phyloP scores from a whole-genome alignment of 768 basidiomycete species.

The Hygrophoropsis aurantiaca region DNA sequence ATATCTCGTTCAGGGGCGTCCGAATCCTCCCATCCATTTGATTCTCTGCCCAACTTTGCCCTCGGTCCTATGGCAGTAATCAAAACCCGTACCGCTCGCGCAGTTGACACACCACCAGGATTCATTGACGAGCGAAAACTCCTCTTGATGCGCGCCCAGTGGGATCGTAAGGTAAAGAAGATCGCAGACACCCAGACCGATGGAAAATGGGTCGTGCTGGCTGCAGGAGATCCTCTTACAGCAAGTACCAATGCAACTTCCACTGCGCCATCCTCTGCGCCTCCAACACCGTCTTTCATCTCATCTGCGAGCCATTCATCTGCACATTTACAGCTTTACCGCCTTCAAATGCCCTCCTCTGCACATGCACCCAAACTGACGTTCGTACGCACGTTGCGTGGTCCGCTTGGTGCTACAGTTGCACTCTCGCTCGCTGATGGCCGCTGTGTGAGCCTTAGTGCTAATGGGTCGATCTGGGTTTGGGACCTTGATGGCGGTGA shows the following conservation, averaged over 20 bases:
- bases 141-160: conserved; percentile 66
- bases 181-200: conserved; percentile 81
- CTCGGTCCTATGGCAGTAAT: conserved; percentile 45
- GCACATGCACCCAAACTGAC: conserved; percentile 60
- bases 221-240: conserved; percentile 47
- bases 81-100: conserved; percentile 62
- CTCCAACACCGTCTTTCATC: conserved; percentile 17
- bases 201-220: conserved; percentile 83
- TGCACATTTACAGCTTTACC: conserved; percentile 70
- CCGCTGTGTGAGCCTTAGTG: conserved; percentile 73
- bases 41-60: conserved; percentile 5
- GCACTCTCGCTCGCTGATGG: conserved; percentile 78
- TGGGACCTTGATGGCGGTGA: conserved; percentile 76
- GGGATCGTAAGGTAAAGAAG: conserved; percentile 68
- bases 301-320: conserved; percentile 44
- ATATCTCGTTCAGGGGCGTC: conserved; percentile 43
- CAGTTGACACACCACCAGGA: conserved; percentile 68
- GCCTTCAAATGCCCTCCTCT: conserved; percentile 61
- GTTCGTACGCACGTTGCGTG: conserved; percentile 71
- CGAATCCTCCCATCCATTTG: conserved; percentile 7
- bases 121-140: conserved; percentile 72
- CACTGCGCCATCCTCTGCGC: conserved; percentile 25
- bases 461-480: conserved; percentile 76
- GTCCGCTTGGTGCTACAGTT: conserved; percentile 64
- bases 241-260: conserved; percentile 15